phyloP scores from a whole-genome alignment of 495 filamentous ascomycete species.

The Aspergillus heteromorphus region DNA sequence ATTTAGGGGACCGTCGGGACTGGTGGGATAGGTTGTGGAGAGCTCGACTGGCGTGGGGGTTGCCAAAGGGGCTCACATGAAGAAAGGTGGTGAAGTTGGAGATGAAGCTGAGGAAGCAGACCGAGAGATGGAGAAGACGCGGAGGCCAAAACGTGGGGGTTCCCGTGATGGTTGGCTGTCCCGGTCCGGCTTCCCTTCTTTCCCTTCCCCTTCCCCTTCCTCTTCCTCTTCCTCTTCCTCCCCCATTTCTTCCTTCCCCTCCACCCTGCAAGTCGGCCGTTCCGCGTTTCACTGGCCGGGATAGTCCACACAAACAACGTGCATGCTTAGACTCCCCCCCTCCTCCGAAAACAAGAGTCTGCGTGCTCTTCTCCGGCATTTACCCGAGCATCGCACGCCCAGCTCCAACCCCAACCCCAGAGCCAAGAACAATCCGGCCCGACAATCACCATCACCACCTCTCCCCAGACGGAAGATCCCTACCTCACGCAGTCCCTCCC shows the following conservation, averaged over 20 bases:
- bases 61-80: background rate
- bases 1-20: conserved; percentile 1
- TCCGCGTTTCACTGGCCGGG: background rate
- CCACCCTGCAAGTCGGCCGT: background rate
- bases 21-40: conserved; percentile 2
- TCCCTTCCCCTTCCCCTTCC: background rate
- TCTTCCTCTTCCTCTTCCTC: background rate
- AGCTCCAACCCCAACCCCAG: background rate
- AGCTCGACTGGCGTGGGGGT: conserved; percentile 11
- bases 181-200: background rate
- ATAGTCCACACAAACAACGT: too few species aligned
- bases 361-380: too few species aligned
- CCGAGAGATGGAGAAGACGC: background rate
- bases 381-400: too few species aligned
- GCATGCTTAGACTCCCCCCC: too few species aligned
- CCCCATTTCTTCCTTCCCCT: background rate
- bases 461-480: conserved; percentile 1
- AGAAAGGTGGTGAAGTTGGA: background rate
- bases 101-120: background rate
- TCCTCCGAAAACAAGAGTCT: too few species aligned
- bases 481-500: background rate
- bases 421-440: conserved; percentile 1
- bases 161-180: background rate
- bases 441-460: background rate
- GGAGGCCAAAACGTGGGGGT: background rate